These are phyloP conservation scores for Candida schatavii DNA, from an alignment of 805 yeast species.

Conservation along the genomic window DNA sequence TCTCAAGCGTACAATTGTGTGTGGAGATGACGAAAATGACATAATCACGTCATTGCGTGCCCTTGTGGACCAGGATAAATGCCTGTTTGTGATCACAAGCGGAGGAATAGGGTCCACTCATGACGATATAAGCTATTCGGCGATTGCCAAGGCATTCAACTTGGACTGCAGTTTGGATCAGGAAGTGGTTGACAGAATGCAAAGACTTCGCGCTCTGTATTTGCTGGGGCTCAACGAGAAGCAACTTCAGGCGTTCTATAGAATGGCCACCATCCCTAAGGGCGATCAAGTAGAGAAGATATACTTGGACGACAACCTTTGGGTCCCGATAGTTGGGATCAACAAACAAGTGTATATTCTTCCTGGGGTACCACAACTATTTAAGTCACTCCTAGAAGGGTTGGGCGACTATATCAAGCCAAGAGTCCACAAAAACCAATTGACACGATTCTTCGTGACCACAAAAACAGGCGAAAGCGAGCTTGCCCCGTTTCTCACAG, in stretches of 20 bases:
- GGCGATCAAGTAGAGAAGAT: slow-evolving; percentile 39
- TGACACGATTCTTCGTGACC: slow-evolving; percentile 52
- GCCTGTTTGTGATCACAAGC: slow-evolving; percentile 68
- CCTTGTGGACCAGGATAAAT: slow-evolving; percentile 28
- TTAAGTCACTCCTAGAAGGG: slow-evolving; percentile 50
- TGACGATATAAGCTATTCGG: slow-evolving; percentile 81
- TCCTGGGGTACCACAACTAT: slow-evolving; percentile 83
- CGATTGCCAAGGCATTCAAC: slow-evolving; percentile 63
- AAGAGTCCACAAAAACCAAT: slow-evolving; percentile 19
- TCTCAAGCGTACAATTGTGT: slow-evolving; percentile 61
- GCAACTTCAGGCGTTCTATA: slow-evolving; percentile 58
- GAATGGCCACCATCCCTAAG: slow-evolving; percentile 79
- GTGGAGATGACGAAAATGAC: slow-evolving; percentile 73
- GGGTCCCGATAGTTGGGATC: slow-evolving; percentile 86
- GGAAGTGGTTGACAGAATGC: slow-evolving; percentile 62
- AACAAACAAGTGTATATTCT: slow-evolving; percentile 62
- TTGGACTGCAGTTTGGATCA: slow-evolving; percentile 51
- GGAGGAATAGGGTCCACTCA: slow-evolving; percentile 87
- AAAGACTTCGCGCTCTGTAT: slow-evolving; percentile 37
- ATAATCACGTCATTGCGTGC: slow-evolving; percentile 54
- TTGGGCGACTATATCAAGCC: slow-evolving; percentile 34
- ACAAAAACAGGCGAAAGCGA: slow-evolving; percentile 62
- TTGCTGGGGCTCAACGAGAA: slow-evolving; percentile 30
- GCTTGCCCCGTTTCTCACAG: slow-evolving; percentile 61
- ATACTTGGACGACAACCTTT: slow-evolving; percentile 47